Evolutionary conservation across 495 filamentous ascomycete species (phyloP).

Genomic region (Beverwykella pulmonaria): DNA sequence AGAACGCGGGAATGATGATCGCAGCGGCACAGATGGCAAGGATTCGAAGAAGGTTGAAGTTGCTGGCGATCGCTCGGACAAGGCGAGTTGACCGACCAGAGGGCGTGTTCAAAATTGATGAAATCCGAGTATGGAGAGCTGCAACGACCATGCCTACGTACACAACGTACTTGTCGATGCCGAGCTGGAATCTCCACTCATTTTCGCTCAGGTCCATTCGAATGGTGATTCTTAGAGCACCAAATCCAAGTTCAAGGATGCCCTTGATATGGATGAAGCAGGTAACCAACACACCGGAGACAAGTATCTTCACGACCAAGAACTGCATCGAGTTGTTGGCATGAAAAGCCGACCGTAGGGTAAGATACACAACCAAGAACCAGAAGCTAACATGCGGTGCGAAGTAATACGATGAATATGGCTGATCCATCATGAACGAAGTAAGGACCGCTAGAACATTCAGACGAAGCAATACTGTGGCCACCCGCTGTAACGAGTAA

Average conservation of each 20-base stretch:
- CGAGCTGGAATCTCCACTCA: slow-evolving; percentile 53
- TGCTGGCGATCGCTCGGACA: not conserved
- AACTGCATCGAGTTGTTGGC: slow-evolving; percentile 49
- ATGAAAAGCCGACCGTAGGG: slow-evolving; percentile 48
- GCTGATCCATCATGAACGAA: slow-evolving; percentile 60
- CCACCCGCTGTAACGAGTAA: slow-evolving; percentile 57
- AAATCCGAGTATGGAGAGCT: slow-evolving; percentile 43
- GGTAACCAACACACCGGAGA: slow-evolving; percentile 51
- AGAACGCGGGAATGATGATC: slow-evolving; percentile 4
- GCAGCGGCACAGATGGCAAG: slow-evolving; percentile 16
- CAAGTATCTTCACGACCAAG: slow-evolving; percentile 53
- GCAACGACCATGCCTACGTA: slow-evolving; percentile 57
- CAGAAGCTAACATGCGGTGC: slow-evolving; percentile 62
- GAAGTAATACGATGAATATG: slow-evolving; percentile 64
- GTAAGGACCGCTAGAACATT: slow-evolving; percentile 59
- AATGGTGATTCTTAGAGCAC: slow-evolving; percentile 44
- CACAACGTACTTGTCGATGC: slow-evolving; percentile 56
- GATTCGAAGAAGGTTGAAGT: slow-evolving; percentile 9
- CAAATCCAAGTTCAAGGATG: slow-evolving; percentile 51
- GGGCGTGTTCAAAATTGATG: slow-evolving; percentile 16
- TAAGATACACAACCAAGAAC: slow-evolving; percentile 59
- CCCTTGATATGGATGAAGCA: slow-evolving; percentile 50
- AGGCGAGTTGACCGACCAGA: not conserved
- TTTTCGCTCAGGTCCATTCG: slow-evolving; percentile 50
- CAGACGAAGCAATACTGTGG: slow-evolving; percentile 55